Conservation (phyloP, 2,329 filamentous ascomycete species). For the Corniculantispora saksenae region DNA sequence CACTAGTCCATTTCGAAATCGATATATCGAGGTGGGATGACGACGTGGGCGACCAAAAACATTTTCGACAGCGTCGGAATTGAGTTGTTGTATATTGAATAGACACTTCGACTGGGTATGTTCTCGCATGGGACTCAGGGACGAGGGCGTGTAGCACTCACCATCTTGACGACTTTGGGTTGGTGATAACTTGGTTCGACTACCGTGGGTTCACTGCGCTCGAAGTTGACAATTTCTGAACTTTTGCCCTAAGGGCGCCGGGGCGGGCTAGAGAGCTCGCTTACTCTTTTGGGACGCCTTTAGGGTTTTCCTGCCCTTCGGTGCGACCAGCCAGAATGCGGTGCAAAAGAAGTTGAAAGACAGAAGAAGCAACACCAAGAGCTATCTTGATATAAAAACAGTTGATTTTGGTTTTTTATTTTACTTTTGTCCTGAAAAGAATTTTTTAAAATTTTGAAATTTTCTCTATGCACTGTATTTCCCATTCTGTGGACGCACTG, state of each 20-base stretch:
- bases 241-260: constrained; percentile 43
- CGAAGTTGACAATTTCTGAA: constrained; percentile 51
- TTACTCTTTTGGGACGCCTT: constrained; percentile 42
- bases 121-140: constrained; percentile 17
- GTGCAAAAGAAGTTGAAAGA: neutral
- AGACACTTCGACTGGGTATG: constrained; percentile 6
- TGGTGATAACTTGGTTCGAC: constrained; percentile 53
- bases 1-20: constrained; percentile 9
- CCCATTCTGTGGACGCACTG: neutral
- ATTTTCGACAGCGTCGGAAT: constrained; percentile 2
- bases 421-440: neutral
- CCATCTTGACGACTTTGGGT: constrained; percentile 58
- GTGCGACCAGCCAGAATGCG: neutral
- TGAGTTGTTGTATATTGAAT: constrained; percentile 24
- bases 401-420: neutral
- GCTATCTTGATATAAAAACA: neutral
- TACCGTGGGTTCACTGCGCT: constrained; percentile 48
- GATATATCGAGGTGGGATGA: constrained; percentile 6
- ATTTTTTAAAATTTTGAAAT: neutral
- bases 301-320: constrained; percentile 45
- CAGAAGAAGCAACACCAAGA: neutral
- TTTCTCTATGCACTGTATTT: neutral
- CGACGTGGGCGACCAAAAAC: neutral
- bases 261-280: constrained; percentile 43
- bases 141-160: constrained; percentile 38